Evolutionary conservation across 169 alveolate species (phyloP), one percentile per base, ranked within the genome.

Genomic region (Eimeria falciformis): DNA sequence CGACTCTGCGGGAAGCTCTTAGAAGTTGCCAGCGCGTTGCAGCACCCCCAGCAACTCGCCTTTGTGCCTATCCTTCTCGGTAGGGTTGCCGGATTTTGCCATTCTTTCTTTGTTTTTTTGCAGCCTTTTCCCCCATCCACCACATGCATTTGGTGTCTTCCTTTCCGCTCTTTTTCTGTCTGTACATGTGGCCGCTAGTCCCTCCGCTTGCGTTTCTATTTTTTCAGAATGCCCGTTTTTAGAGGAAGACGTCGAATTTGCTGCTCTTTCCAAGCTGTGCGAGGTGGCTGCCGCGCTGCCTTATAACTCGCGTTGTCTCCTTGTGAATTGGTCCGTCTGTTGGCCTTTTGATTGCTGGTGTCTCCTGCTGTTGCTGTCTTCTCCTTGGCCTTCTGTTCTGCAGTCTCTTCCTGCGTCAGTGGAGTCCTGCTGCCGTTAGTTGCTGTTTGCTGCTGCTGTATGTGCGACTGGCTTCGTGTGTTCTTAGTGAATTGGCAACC

Each of bases 251-350:
- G 66, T 40, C 37, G 66, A 45, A 21, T 40, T 75, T 45, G 27
- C 85, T 43, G 65, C 27, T 21, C 18, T 75, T 2, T 43, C 45
- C 14, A 75, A 75, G 29, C 50, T 75, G 17, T 75, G 85, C 18
- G 66, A 75, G 55, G 85, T 75, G 45, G 85, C 46, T 50, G 85
- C 66, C 23, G 58, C 25, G 0, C 65, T 75, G 27, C 85, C 85
- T 27, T 45, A 45, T 2, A 0, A 43, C 25, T 5, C 85, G 18
- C 50, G 37, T n/a, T 27, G 85, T 47, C 40, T 65, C 37, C 40
- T 75, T 65, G 85, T 65, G 43, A 40, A 40, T n/a, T 75, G 85
- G 85, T 75, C 65, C 11, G 65, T 5, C 77, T 23, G 77, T 33
- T 6, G 37, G 46, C 0, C 5, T 65, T 65, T 37, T 45, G 23